phyloP scores from a whole-genome alignment of 805 yeast species.

The Metschnikowia matae region DNA sequence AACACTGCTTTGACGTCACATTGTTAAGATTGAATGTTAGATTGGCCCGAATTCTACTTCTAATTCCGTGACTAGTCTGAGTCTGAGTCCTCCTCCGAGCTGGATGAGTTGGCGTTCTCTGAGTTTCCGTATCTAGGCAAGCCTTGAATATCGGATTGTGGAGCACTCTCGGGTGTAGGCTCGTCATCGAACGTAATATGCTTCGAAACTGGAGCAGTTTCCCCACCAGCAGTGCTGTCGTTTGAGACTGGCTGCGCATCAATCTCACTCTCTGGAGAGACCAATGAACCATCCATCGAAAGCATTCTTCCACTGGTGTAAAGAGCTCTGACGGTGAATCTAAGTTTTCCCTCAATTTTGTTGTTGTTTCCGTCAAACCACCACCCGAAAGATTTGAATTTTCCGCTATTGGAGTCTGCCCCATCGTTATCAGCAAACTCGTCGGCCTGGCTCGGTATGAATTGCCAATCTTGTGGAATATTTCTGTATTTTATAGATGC shows the following conservation, averaged over 20 bases:
- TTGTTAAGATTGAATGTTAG: neutral
- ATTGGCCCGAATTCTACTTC: neutral
- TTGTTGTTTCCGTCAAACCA: constrained; percentile 79
- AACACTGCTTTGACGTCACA: constrained; percentile 8
- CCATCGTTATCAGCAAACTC: constrained; percentile 33
- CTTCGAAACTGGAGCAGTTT: constrained; percentile 7
- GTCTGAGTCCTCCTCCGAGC: constrained; percentile 14
- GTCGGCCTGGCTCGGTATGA: constrained; percentile 74
- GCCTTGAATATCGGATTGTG: neutral
- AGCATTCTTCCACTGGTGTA: constrained; percentile 77
- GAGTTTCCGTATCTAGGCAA: constrained; percentile 5
- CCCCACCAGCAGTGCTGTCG: constrained; percentile 27
- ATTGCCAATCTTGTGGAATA: constrained; percentile 85
- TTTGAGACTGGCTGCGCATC: constrained; percentile 50
- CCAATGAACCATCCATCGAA: constrained; percentile 83
- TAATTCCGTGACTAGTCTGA: constrained; percentile 2
- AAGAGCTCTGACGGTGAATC: constrained; percentile 68
- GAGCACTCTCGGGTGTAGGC: neutral
- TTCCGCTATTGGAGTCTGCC: constrained; percentile 18
- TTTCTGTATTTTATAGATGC: constrained; percentile 82
- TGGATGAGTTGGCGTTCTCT: constrained; percentile 6
- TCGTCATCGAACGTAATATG: constrained; percentile 19
- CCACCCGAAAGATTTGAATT: constrained; percentile 65
- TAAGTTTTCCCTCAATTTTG: constrained; percentile 77
- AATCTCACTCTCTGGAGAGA: constrained; percentile 52